Conservation (phyloP, 1,284 basidiomycete species). For the Thelephora terrestris region DNA sequence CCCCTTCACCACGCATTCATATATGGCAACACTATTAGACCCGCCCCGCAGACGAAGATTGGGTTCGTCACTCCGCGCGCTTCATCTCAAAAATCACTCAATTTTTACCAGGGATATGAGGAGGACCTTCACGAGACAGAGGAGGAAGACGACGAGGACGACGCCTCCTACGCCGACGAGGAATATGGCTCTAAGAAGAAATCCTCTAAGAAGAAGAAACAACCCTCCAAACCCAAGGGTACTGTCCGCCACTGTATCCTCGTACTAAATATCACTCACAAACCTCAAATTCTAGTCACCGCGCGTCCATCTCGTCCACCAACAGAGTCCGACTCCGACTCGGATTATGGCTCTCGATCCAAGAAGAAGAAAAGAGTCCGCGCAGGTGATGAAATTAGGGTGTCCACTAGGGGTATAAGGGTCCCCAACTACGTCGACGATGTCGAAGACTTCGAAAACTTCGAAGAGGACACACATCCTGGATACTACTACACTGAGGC, state of each 20-base stretch:
- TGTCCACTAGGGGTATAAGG: constrained; percentile 73
- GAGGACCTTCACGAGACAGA: constrained; percentile 37
- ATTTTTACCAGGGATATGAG: constrained; percentile 51
- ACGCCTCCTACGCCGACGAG: constrained; percentile 68
- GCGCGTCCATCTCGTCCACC: constrained; percentile 29
- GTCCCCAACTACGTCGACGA: constrained; percentile 83
- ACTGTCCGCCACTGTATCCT: constrained; percentile 12
- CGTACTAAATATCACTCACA: not conserved
- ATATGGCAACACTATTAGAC: constrained; percentile 17
- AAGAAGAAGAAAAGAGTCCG: constrained; percentile 69
- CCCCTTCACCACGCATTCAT: constrained; percentile 11
- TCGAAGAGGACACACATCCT: constrained; percentile 49
- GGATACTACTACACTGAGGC: constrained; percentile 36
- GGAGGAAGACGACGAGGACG: constrained; percentile 52
- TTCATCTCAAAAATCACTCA: constrained; percentile 9
- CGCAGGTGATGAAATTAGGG: constrained; percentile 60
- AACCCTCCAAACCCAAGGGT: constrained; percentile 56
- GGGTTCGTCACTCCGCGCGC: constrained; percentile 32
- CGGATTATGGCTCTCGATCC: constrained; percentile 77
- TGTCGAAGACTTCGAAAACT: constrained; percentile 72
- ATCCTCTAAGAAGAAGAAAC: constrained; percentile 56
- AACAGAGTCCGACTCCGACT: constrained; percentile 69
- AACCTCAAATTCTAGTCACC: constrained; percentile 18
- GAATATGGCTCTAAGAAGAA: constrained; percentile 54
- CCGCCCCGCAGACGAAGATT: constrained; percentile 52